Evolutionary conservation across 2,329 filamentous ascomycete species (phyloP).

Genomic region (Emergomyces orientalis): DNA sequence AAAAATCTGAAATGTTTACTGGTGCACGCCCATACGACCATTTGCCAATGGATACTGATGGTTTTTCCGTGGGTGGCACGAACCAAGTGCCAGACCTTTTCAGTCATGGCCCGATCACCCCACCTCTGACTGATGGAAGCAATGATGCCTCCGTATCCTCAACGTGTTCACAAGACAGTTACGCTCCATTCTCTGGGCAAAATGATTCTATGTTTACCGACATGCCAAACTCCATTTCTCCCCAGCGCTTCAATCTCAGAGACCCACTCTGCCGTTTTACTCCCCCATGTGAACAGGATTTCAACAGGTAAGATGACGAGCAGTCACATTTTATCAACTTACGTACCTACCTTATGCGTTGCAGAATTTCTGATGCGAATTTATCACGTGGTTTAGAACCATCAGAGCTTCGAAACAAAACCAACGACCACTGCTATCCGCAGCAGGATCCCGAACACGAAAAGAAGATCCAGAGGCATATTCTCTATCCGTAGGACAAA

Average conservation of each 20-base stretch:
- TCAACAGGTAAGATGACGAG: conserved; percentile 29
- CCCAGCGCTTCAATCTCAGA: conserved; percentile 29
- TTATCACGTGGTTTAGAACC: conserved; percentile 23
- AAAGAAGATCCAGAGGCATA: conserved; percentile 33
- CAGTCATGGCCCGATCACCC: conserved; percentile 33
- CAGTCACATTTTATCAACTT: conserved; percentile 7
- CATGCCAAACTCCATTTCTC: conserved; percentile 26
- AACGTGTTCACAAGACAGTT: conserved; percentile 32
- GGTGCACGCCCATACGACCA: conserved; percentile 26
- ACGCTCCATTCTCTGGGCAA: conserved; percentile 29
- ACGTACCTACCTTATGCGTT: conserved; percentile 3
- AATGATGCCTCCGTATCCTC: conserved; percentile 35
- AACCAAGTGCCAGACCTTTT: conserved; percentile 31
- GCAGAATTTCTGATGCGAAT: conserved; percentile 8
- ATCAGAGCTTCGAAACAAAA: conserved; percentile 32
- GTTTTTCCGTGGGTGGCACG: conserved; percentile 28
- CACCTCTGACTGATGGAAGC: conserved; percentile 35
- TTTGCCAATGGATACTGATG: conserved; percentile 27
- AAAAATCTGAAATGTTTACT: conserved; percentile 28
- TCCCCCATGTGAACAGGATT: conserved; percentile 33
- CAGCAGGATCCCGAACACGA: conserved; percentile 25
- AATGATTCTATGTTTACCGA: conserved; percentile 33
- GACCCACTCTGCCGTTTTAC: conserved; percentile 34
- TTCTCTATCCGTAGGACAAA: conserved; percentile 26
- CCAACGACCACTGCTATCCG: conserved; percentile 29